phyloP scores from a whole-genome alignment of 805 yeast species.

The Teunomyces tritomae region DNA sequence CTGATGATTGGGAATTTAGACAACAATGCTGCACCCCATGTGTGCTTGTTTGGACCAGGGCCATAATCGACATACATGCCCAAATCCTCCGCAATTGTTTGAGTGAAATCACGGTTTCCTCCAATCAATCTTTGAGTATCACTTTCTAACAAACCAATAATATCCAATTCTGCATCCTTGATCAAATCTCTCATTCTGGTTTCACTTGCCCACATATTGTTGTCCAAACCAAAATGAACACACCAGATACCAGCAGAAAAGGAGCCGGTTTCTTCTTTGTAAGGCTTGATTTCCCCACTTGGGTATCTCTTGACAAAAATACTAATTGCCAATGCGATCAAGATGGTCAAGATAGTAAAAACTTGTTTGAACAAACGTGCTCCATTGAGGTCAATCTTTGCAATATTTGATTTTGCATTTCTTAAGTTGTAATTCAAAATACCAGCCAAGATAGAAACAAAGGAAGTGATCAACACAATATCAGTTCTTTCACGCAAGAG shows the following conservation, averaged over 20 bases:
- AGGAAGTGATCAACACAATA: slow-evolving; percentile 59
- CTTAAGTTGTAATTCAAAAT: slow-evolving; percentile 37
- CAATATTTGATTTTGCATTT: slow-evolving; percentile 17
- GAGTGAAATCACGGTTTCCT: slow-evolving; percentile 94
- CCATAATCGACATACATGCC: slow-evolving; percentile 96
- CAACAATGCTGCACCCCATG: slow-evolving; percentile 94
- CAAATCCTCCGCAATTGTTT: slow-evolving; percentile 84
- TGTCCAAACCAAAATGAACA: slow-evolving; percentile 93
- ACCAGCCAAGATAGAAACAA: slow-evolving; percentile 53
- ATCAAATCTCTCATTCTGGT: slow-evolving; percentile 82
- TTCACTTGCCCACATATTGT: slow-evolving; percentile 97
- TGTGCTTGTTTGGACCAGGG: slow-evolving; percentile 96
- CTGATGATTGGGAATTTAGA: slow-evolving; percentile 92
- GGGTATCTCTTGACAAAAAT: slow-evolving; percentile 56
- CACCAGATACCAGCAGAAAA: slow-evolving; percentile 98
- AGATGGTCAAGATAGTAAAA: slow-evolving; percentile 36
- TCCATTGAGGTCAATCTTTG: slow-evolving; percentile 18
- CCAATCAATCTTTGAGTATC: slow-evolving; percentile 93
- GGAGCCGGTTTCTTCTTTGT: slow-evolving; percentile 50
- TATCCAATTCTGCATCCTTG: slow-evolving; percentile 83
- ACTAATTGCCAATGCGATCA: slow-evolving; percentile 53
- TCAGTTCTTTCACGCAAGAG: slow-evolving; percentile 86
- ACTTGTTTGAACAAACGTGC: slow-evolving; percentile 19
- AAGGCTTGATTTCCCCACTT: slow-evolving; percentile 62
- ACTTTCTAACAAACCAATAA: slow-evolving; percentile 85